Conservation (phyloP, 1,284 basidiomycete species). For the Bjerkandera adusta region DNA sequence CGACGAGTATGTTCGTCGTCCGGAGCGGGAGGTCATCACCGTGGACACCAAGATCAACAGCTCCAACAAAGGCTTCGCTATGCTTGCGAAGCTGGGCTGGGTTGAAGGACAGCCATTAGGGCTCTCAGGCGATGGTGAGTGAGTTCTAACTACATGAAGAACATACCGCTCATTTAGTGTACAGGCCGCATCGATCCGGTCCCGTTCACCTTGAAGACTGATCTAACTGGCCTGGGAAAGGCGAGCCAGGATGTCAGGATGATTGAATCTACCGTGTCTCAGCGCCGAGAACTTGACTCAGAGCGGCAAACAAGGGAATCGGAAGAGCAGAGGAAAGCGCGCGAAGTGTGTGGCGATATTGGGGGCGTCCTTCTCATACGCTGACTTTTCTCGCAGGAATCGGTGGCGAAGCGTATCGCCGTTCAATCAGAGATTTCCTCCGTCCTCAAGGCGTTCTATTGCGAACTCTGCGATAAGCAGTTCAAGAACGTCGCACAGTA, state of each 20-base stretch:
- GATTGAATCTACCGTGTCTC: constrained; percentile 80
- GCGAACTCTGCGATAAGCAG: constrained; percentile 78
- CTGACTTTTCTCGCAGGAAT: constrained; percentile 42
- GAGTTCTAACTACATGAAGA: neutral
- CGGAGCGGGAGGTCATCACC: constrained; percentile 59
- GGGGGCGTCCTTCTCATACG: constrained; percentile 9
- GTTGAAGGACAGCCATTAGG: constrained; percentile 74
- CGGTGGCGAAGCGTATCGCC: constrained; percentile 62
- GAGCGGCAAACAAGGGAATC: constrained; percentile 77
- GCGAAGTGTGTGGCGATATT: constrained; percentile 50
- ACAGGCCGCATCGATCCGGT: constrained; percentile 77
- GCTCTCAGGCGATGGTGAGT: constrained; percentile 67
- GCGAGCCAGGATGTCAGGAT: constrained; percentile 71
- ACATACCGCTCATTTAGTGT: neutral
- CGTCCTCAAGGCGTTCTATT: constrained; percentile 74
- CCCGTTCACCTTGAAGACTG: constrained; percentile 75
- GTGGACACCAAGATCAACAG: constrained; percentile 76
- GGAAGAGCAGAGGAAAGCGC: constrained; percentile 64
- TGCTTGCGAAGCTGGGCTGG: constrained; percentile 82
- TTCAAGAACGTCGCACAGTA: constrained; percentile 80
- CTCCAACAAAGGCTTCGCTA: constrained; percentile 74
- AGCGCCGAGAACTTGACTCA: constrained; percentile 73
- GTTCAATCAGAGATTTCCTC: constrained; percentile 64
- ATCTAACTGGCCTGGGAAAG: constrained; percentile 76
- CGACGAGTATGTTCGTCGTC: constrained; percentile 57